Conservation (phyloP, 164 flowering plant genomes). For the Berberis thunbergii region DNA sequence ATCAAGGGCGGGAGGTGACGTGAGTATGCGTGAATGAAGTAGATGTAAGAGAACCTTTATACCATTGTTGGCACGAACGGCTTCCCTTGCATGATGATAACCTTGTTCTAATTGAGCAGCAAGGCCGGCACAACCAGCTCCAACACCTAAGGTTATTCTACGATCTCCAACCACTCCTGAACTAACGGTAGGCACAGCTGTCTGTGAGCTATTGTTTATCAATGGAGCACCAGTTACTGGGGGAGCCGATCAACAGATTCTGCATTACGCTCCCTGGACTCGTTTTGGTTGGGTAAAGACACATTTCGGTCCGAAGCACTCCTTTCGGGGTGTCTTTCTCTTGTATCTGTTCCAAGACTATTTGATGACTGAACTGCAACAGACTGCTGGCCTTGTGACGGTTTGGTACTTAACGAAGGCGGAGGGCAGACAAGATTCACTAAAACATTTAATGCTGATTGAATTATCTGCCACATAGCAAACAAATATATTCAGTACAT, state of each 20-base stretch:
- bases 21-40: constrained; percentile 74
- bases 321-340: constrained; percentile 48
- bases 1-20: constrained; percentile 74
- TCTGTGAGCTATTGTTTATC: constrained; percentile 23
- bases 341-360: constrained; percentile 34
- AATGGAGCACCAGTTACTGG: constrained; percentile 17
- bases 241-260: constrained; percentile 42
- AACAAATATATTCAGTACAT: constrained; percentile 1
- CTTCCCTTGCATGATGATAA: constrained; percentile 86
- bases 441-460: constrained; percentile 75
- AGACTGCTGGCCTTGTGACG: constrained; percentile 61
- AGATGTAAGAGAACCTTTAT: constrained; percentile 93
- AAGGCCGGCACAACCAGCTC: constrained; percentile 92
- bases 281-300: constrained; percentile 28
- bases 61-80: constrained; percentile 92
- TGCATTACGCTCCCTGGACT: constrained; percentile 48
- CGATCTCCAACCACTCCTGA: constrained; percentile 89
- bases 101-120: constrained; percentile 92
- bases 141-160: constrained; percentile 81
- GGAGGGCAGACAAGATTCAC: constrained; percentile 98
- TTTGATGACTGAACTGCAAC: constrained; percentile 36
- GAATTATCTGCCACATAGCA: constrained; percentile 59
- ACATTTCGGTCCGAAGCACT: constrained; percentile 34
- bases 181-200: constrained; percentile 34
- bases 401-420: constrained; percentile 84